phyloP scores from a whole-genome alignment of 2,329 filamentous ascomycete genomes.

The Scortechinia acanthostroma region DNA sequence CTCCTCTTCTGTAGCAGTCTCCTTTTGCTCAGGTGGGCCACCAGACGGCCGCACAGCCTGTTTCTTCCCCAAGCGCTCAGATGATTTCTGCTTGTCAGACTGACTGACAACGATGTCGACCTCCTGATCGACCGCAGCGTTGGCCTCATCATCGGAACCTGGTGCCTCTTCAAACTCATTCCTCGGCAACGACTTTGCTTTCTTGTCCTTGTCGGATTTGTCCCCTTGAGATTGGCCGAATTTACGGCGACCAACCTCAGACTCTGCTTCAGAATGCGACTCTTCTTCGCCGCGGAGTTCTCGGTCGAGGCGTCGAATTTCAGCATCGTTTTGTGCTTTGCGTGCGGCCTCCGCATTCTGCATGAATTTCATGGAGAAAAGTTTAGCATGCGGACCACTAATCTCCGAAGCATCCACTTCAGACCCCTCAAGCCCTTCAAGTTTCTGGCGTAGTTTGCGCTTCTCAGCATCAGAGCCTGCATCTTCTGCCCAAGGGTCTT shows the following conservation, averaged over 20 bases:
- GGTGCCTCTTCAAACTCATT: constrained; percentile 8
- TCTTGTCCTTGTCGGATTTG: background rate
- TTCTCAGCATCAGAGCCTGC: constrained; percentile 21
- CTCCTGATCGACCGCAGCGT: background rate
- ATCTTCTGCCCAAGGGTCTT: background rate
- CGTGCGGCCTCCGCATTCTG: constrained; percentile 51
- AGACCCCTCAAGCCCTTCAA: constrained; percentile 18
- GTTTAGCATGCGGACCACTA: constrained; percentile 29
- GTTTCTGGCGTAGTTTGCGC: constrained; percentile 24
- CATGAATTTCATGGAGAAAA: constrained; percentile 62
- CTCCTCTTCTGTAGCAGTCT: background rate
- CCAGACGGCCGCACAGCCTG: background rate
- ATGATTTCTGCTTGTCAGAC: background rate
- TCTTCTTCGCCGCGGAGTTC: background rate
- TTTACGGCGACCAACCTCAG: background rate
- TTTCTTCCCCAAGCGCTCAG: background rate
- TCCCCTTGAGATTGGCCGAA: background rate
- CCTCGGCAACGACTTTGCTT: background rate
- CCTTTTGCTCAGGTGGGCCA: background rate
- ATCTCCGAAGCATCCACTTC: constrained; percentile 13
- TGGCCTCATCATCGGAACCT: constrained; percentile 18
- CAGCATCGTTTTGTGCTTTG: constrained; percentile 51
- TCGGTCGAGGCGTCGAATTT: constrained; percentile 18
- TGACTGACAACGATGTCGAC: constrained; percentile 4
- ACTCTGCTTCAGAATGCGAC: constrained; percentile 6